Evolutionary conservation across 164 flowering plant genomes (phyloP), one percentile per base, ranked within the genome.

Genomic region (Vitis rupestris): DNA sequence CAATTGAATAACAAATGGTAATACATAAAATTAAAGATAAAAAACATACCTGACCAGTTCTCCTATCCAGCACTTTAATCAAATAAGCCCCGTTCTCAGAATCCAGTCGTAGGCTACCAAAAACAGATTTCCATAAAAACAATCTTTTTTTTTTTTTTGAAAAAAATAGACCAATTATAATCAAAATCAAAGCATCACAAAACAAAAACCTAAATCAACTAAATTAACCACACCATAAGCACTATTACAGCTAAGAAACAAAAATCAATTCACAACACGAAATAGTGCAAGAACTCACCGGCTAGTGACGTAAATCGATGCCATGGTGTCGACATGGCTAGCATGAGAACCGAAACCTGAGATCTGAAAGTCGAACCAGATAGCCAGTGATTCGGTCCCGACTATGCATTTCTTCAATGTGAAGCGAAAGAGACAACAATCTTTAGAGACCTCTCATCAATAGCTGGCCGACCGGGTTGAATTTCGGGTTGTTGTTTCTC

Each of bases 301-400:
- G 63, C 98, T 94, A 37, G 96, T 96, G 16, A 95, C 93, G 61
- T 91, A 95, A 23, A 93, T 69, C 64, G 96, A 69, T 70, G 98
- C 92, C 79, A 92, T 82, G 51, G 91, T 81, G 23, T 97, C 93
- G 50, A 23, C 27, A 23, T 23, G 27, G 27, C 27, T 23, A 23
- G 27, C 27, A 23, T 23, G 27, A 23, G 27, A 23, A 23, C 1
- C 1, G 27, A 23, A 23, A 23, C 27, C 1, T 1, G 27, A 1
- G 27, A 23, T 23, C 27, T 23, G 27, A 1, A 23, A 23, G 27
- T 1, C 1, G 27, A 23, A 23, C 27, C 27, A 23, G 27, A 23
- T 23, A 23, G 27, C 27, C 1, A 2, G 27, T 23, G 27, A 23
- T 23, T 23, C 1, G 1, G 0, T 23, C 1, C 27, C 1, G 0